These are phyloP conservation scores for Euryodendron excelsum DNA, from an alignment of 148 eudicot genomes.

Conservation along the genomic window DNA sequence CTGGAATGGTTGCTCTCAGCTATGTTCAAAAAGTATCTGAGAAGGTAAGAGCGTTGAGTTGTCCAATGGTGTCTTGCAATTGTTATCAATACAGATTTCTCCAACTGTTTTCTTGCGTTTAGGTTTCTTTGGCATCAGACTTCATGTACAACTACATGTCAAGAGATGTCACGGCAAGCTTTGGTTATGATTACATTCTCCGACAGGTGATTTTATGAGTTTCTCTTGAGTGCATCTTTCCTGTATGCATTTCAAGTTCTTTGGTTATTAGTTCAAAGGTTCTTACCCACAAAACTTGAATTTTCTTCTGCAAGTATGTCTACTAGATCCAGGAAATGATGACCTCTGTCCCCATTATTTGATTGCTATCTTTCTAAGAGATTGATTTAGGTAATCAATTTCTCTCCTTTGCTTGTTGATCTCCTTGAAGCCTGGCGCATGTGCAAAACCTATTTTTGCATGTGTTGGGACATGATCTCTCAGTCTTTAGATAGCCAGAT, in stretches of 20 bases:
- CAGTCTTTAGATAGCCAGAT: no score
- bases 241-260: neutral
- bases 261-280: neutral
- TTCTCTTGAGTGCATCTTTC: neutral
- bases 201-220: slow-evolving; percentile 59
- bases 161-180: slow-evolving; percentile 73
- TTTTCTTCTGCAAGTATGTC: neutral
- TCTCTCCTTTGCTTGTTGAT: no score
- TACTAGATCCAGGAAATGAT: neutral
- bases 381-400: neutral
- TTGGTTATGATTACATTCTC: slow-evolving; percentile 88
- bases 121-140: slow-evolving; percentile 90
- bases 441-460: no score
- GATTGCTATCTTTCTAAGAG: neutral
- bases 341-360: neutral
- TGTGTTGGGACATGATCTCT: no score
- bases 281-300: neutral
- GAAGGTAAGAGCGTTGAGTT: slow-evolving; percentile 48
- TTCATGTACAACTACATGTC: slow-evolving; percentile 84
- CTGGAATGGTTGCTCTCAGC: slow-evolving; percentile 79
- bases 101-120: neutral
- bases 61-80: slow-evolving; percentile 10
- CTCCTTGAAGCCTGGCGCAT: no score
- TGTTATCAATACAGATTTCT: neutral
- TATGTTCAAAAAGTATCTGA: slow-evolving; percentile 94